Conservation (phyloP, 2,329 filamentous ascomycete genomes). For the Apiospora phragmitis region DNA sequence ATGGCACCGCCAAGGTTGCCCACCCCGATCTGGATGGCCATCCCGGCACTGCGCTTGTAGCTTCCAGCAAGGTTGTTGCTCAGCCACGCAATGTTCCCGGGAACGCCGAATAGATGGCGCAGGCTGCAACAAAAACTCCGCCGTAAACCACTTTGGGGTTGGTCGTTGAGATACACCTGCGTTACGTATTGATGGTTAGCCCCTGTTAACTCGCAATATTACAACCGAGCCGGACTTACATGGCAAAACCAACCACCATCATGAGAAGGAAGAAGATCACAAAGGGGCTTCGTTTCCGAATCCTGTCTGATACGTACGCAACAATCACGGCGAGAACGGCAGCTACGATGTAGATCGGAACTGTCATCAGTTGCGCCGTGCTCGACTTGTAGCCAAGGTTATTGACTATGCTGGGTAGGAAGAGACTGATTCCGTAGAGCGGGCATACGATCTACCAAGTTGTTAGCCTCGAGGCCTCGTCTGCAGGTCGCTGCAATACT, state of each 20-base stretch:
- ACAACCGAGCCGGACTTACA: slow-evolving; percentile 34
- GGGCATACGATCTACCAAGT: slow-evolving; percentile 48
- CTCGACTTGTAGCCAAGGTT: slow-evolving; percentile 57
- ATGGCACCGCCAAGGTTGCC: slow-evolving; percentile 65
- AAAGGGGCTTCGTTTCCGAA: slow-evolving; percentile 55
- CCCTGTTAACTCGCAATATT: background rate
- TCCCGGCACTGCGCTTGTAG: slow-evolving; percentile 65
- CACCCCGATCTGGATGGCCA: slow-evolving; percentile 64
- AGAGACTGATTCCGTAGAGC: slow-evolving; percentile 56
- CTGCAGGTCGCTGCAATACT: slow-evolving; percentile 34
- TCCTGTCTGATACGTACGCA: slow-evolving; percentile 56
- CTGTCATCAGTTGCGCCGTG: slow-evolving; percentile 64
- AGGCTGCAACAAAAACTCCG: slow-evolving; percentile 73
- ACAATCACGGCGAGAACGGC: slow-evolving; percentile 56
- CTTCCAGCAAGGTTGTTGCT: slow-evolving; percentile 72
- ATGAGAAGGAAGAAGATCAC: slow-evolving; percentile 53
- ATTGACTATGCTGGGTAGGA: slow-evolving; percentile 66
- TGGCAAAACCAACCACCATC: slow-evolving; percentile 58
- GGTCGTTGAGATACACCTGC: slow-evolving; percentile 56
- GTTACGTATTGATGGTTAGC: slow-evolving; percentile 30
- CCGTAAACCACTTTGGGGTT: slow-evolving; percentile 68
- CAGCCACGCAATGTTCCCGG: slow-evolving; percentile 78
- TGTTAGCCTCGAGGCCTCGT: slow-evolving; percentile 28
- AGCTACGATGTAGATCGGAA: slow-evolving; percentile 62
- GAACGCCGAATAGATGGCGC: slow-evolving; percentile 79